A percentile compares a stretch with the other conserved stretches of the same genome.
These are phyloP conservation scores for Scleroderma citrinum DNA, from an alignment of 768 basidiomycete species.

Conservation along the genomic window DNA sequence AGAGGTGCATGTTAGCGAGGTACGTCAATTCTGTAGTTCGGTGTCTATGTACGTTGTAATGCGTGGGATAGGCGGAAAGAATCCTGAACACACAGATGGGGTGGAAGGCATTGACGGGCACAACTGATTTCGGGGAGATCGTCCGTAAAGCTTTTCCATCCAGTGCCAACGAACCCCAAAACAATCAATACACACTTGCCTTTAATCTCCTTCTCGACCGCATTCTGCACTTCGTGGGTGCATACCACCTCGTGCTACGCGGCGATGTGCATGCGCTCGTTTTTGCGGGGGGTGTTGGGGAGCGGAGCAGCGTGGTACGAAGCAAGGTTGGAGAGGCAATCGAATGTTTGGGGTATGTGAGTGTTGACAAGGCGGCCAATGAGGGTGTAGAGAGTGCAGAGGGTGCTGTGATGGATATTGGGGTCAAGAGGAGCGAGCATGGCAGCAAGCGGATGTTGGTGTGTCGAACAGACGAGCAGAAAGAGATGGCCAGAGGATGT, in stretches of 20 bases:
- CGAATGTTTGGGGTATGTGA: slow-evolving; percentile 55
- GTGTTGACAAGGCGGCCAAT: slow-evolving; percentile 46
- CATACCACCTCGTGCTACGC: slow-evolving; percentile 69
- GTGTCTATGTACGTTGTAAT: neutral
- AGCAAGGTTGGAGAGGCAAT: slow-evolving; percentile 48
- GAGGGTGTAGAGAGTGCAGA: slow-evolving; percentile 27
- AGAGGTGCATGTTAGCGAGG: slow-evolving; percentile 50
- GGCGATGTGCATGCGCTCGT: slow-evolving; percentile 72
- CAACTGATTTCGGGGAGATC: slow-evolving; percentile 77
- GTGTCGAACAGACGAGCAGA: slow-evolving; percentile 63
- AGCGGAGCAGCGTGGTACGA: slow-evolving; percentile 59
- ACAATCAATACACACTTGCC: slow-evolving; percentile 49
- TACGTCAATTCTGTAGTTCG: slow-evolving; percentile 11
- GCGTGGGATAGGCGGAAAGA: slow-evolving; percentile 48
- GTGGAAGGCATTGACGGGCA: slow-evolving; percentile 73
- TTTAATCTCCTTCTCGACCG: slow-evolving; percentile 79
- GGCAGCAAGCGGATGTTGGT: slow-evolving; percentile 43
- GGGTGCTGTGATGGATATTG: slow-evolving; percentile 45
- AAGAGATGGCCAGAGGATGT: slow-evolving; percentile 44
- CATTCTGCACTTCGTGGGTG: slow-evolving; percentile 63
- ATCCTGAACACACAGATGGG: slow-evolving; percentile 74
- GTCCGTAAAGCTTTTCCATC: slow-evolving; percentile 33
- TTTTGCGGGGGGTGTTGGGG: slow-evolving; percentile 87
- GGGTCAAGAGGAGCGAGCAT: slow-evolving; percentile 14
- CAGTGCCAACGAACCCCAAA: slow-evolving; percentile 9